phyloP scores from a whole-genome alignment of 805 yeast species.

The Lipomyces kockii region DNA sequence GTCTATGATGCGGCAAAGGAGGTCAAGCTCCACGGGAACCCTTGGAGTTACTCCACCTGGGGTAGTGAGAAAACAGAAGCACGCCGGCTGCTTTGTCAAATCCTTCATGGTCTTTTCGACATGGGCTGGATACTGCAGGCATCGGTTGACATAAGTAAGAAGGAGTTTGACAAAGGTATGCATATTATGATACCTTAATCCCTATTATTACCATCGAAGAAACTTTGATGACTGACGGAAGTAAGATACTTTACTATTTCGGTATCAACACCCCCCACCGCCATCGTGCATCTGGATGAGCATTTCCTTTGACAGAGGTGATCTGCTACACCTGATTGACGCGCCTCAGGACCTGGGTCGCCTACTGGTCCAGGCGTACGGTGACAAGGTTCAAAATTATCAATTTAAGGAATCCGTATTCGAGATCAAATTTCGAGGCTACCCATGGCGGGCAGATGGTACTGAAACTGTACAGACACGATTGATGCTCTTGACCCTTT shows the following conservation, averaged over 20 bases:
- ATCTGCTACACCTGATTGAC: background rate
- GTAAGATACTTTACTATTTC: background rate
- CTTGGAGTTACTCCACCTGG: background rate
- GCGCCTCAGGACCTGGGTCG: background rate
- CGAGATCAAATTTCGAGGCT: slow-evolving; percentile 6
- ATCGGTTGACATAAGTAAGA: slow-evolving; percentile 6
- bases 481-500: background rate
- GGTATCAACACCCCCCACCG: slow-evolving; percentile 3
- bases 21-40: background rate
- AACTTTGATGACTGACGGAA: background rate
- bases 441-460: background rate
- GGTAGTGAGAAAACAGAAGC: background rate
- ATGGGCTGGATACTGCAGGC: slow-evolving; percentile 2
- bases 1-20: background rate
- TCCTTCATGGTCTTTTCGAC: slow-evolving; percentile 1
- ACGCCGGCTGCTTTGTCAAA: slow-evolving; percentile 2
- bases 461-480: background rate
- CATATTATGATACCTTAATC: background rate
- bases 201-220: background rate
- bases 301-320: background rate
- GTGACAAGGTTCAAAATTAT: background rate
- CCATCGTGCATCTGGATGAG: slow-evolving; percentile 5
- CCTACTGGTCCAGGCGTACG: slow-evolving; percentile 2
- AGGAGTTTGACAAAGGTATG: slow-evolving; percentile 7
- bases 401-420: background rate